phyloP scores from a whole-genome alignment of 129 eudicot genomes.

The Rutidosis leptorrhynchoides region DNA sequence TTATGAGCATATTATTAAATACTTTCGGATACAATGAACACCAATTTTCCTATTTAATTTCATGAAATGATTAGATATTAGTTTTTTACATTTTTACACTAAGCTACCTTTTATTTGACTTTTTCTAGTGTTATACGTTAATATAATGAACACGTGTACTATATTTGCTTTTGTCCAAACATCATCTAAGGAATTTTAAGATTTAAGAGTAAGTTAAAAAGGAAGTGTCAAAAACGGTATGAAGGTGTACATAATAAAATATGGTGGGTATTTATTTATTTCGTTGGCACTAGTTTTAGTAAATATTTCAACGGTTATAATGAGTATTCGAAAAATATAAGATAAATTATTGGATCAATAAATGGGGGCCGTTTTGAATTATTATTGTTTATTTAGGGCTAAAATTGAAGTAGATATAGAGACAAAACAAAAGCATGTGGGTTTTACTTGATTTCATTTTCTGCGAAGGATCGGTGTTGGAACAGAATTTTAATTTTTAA shows the following conservation, averaged over 20 bases:
- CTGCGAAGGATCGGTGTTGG: conserved; percentile 46
- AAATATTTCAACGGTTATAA: conserved; percentile 18
- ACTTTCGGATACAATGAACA: too few relatives aligned
- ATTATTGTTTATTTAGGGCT: conserved; percentile 13
- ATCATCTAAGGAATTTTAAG: not conserved
- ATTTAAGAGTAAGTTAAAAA: not conserved
- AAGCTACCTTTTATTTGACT: not conserved
- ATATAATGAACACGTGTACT: not conserved
- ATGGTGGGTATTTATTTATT: not conserved
- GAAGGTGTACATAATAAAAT: too few relatives aligned
- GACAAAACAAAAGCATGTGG: conserved; percentile 58
- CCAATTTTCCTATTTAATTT: too few relatives aligned
- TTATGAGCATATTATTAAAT: too few relatives aligned
- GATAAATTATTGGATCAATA: conserved; percentile 42
- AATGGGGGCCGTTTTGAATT: conserved; percentile 39
- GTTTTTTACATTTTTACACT: not conserved
- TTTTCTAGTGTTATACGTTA: not conserved
- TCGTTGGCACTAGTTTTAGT: not conserved
- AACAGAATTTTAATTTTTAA: conserved; percentile 5
- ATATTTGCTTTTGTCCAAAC: not conserved
- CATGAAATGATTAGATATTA: too few relatives aligned
- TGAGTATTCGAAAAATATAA: conserved; percentile 18
- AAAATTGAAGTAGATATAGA: conserved; percentile 26
- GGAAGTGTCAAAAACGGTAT: not conserved
- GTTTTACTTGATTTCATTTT: conserved; percentile 41